Percentiles rank a stretch among this genome's conserved stretches.
phyloP scores from a whole-genome alignment of 164 flowering plant species.

The Taxillus chinensis region DNA sequence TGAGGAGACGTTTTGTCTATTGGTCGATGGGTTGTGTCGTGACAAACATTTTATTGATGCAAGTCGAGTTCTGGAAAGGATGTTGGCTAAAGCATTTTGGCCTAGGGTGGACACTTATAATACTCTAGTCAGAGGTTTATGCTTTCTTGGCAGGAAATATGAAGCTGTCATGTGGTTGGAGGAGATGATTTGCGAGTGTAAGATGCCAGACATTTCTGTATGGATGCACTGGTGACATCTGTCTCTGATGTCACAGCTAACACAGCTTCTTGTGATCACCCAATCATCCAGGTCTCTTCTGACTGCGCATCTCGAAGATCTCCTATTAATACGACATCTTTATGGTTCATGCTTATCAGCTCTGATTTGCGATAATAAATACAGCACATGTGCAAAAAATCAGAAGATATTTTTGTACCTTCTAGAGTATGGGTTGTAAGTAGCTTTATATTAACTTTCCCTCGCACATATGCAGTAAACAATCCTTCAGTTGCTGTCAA shows the following conservation, averaged over 20 bases:
- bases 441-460: too few relatives aligned
- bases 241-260: conserved; percentile 11
- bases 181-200: conserved; percentile 70
- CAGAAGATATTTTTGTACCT: too few relatives aligned
- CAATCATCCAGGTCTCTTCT: too few relatives aligned
- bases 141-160: conserved; percentile 40
- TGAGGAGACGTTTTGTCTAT: conserved; percentile 36
- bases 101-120: conserved; percentile 30
- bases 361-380: too few relatives aligned
- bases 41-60: conserved; percentile 53
- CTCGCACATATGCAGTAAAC: too few relatives aligned
- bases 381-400: too few relatives aligned
- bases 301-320: too few relatives aligned
- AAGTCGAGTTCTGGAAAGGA: conserved; percentile 42
- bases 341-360: too few relatives aligned
- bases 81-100: conserved; percentile 37
- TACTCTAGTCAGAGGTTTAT: conserved; percentile 49
- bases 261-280: too few relatives aligned
- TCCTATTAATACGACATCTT: too few relatives aligned
- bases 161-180: conserved; percentile 77
- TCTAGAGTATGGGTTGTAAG: too few relatives aligned
- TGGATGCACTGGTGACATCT: conserved; percentile 43
- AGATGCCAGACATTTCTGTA: conserved; percentile 31
- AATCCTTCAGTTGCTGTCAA: too few relatives aligned
- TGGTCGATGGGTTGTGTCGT: conserved; percentile 48